phyloP scores from a whole-genome alignment of 2,329 filamentous ascomycete species.

The Pseudogymnoascus verrucosus region DNA sequence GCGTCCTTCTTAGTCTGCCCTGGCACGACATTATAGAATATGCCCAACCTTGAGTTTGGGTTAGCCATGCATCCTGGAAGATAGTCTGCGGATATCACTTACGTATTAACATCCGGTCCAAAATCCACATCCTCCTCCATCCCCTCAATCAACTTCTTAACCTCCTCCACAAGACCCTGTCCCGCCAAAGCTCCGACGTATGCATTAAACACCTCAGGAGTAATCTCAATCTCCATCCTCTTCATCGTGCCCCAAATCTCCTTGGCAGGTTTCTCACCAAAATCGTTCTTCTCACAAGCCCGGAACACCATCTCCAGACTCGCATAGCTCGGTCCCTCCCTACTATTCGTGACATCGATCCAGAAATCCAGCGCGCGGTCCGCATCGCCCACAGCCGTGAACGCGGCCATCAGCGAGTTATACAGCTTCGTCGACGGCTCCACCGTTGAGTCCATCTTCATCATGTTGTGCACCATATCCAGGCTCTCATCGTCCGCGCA shows the following conservation, averaged over 20 bases:
- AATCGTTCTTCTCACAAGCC: slow-evolving; percentile 58
- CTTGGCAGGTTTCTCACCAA: slow-evolving; percentile 51
- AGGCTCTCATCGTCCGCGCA: slow-evolving; percentile 55
- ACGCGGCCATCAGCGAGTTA: slow-evolving; percentile 83
- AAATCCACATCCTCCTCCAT: slow-evolving; percentile 61
- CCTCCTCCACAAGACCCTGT: slow-evolving; percentile 62
- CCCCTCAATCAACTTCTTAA: slow-evolving; percentile 55
- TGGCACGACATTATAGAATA: slow-evolving; percentile 67
- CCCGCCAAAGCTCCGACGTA: slow-evolving; percentile 72
- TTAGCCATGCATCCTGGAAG: background rate
- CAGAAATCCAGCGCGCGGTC: slow-evolving; percentile 69
- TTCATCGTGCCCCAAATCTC: slow-evolving; percentile 64
- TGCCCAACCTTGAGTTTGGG: slow-evolving; percentile 50
- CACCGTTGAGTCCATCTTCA: slow-evolving; percentile 83
- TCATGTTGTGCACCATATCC: slow-evolving; percentile 77
- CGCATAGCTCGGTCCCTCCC: slow-evolving; percentile 78
- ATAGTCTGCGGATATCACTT: slow-evolving; percentile 34
- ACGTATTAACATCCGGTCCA: slow-evolving; percentile 63
- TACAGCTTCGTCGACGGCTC: slow-evolving; percentile 67
- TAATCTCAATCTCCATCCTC: slow-evolving; percentile 70
- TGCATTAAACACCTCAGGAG: slow-evolving; percentile 62
- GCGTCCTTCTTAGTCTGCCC: slow-evolving; percentile 56
- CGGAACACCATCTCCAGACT: slow-evolving; percentile 76
- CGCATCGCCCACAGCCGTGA: slow-evolving; percentile 60
- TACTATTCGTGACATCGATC: slow-evolving; percentile 71